Evolutionary conservation across 306 rosid species (phyloP).

Genomic region (Cotoneaster glaucophyllus): DNA sequence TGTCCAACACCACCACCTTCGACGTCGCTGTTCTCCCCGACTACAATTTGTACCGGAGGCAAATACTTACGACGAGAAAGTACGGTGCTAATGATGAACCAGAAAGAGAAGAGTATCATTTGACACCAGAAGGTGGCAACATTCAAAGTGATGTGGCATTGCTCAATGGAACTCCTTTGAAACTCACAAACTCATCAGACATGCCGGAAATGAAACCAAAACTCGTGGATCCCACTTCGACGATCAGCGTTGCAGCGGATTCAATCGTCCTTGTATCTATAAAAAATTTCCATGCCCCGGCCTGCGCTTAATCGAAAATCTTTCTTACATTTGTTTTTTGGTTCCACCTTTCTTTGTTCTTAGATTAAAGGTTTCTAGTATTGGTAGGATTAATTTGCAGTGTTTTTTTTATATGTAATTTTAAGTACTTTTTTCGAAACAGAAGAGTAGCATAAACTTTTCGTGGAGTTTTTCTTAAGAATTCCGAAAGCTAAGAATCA

Average conservation of each 20-base stretch:
- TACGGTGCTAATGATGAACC: neutral
- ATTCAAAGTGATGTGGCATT: constrained; percentile 42
- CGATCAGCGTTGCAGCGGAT: constrained; percentile 27
- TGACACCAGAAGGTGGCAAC: constrained; percentile 51
- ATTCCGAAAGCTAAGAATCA: neutral
- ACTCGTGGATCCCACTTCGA: constrained; percentile 29
- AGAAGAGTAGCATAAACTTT: neutral
- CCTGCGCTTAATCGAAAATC: constrained; percentile 25
- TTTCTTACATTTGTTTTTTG: neutral
- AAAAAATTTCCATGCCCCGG: constrained; percentile 35
- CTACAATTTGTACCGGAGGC: constrained; percentile 14
- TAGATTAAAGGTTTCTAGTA: neutral
- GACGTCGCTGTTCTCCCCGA: constrained; percentile 24
- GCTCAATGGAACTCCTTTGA: constrained; percentile 44
- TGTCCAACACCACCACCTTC: constrained; percentile 38
- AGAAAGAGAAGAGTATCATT: constrained; percentile 55
- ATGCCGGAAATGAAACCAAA: constrained; percentile 44
- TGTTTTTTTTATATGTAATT: neutral
- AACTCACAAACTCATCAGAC: constrained; percentile 22
- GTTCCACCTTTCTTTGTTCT: neutral
- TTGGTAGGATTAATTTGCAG: neutral
- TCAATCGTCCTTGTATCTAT: constrained; percentile 41
- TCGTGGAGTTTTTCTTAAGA: neutral
- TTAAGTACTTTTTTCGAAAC: neutral
- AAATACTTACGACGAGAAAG: neutral